Percentiles rank a stretch among this genome's conserved stretches.
phyloP scores from a whole-genome alignment of 805 yeast genomes.

The Ogataea glucozyma region DNA sequence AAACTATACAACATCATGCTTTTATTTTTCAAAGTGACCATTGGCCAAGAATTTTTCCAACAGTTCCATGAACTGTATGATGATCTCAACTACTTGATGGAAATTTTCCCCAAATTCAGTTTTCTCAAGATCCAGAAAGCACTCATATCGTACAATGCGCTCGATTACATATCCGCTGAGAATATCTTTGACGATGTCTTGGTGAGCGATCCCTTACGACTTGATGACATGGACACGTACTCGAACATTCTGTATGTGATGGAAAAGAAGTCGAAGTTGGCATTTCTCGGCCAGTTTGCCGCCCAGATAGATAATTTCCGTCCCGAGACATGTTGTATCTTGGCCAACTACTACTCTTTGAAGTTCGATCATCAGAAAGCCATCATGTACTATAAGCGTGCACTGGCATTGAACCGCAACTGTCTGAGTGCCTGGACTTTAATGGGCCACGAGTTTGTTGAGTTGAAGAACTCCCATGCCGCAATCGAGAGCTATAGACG shows the following conservation, averaged over 20 bases:
- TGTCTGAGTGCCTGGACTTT: conserved; percentile 94
- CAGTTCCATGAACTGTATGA: conserved; percentile 52
- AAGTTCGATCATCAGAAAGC: conserved; percentile 95
- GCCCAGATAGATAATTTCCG: conserved; percentile 80
- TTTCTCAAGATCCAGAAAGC: conserved; percentile 83
- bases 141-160: conserved; percentile 74
- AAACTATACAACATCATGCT: conserved; percentile 34
- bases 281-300: conserved; percentile 84
- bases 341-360: conserved; percentile 91
- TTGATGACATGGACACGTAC: conserved; percentile 89
- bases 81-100: conserved; percentile 49
- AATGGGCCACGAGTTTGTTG: conserved; percentile 99
- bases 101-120: conserved; percentile 68
- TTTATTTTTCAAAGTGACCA: conserved; percentile 60
- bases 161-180: conserved; percentile 83
- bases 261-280: conserved; percentile 82
- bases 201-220: conserved; percentile 72
- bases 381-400: conserved; percentile 87
- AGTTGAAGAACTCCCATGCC: conserved; percentile 92
- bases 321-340: conserved; percentile 91
- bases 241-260: conserved; percentile 94
- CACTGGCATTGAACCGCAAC: conserved; percentile 74
- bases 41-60: conserved; percentile 79
- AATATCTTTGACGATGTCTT: conserved; percentile 73
- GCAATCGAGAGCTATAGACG: conserved; percentile 94